These are phyloP conservation scores for Talaromyces sp. DNA, from an alignment of 2,329 filamentous ascomycete species.

Conservation along the genomic window DNA sequence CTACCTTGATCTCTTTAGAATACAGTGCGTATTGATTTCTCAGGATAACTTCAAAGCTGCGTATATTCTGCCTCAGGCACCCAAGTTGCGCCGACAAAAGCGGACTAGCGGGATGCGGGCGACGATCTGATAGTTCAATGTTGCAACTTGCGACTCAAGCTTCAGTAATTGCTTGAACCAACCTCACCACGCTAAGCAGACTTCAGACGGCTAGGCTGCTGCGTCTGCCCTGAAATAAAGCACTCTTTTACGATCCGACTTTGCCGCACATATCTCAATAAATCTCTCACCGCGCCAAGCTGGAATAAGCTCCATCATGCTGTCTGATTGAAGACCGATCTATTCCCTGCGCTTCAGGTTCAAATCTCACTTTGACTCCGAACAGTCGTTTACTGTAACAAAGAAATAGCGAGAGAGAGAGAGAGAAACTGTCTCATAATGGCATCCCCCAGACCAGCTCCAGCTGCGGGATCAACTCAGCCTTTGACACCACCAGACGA, in stretches of 20 bases:
- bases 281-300: background rate
- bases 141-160: background rate
- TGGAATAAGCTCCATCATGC: background rate
- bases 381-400: background rate
- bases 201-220: background rate
- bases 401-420: background rate
- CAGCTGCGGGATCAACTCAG: constrained; percentile 30
- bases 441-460: constrained; percentile 33
- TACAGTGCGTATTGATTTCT: too few relatives aligned
- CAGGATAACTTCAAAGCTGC: background rate
- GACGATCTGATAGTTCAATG: background rate
- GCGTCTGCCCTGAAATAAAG: too few relatives aligned
- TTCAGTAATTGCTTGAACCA: background rate
- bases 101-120: background rate
- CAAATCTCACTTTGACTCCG: background rate
- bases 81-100: background rate
- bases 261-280: background rate
- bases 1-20: too few relatives aligned
- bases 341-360: background rate
- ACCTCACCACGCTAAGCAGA: background rate
- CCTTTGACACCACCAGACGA: constrained; percentile 44
- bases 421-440: constrained; percentile 17
- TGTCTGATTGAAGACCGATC: background rate
- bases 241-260: too few relatives aligned
- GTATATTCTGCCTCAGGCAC: background rate